phyloP scores from a whole-genome alignment of 169 alveolate genomes.

The Plasmodium ovale region DNA sequence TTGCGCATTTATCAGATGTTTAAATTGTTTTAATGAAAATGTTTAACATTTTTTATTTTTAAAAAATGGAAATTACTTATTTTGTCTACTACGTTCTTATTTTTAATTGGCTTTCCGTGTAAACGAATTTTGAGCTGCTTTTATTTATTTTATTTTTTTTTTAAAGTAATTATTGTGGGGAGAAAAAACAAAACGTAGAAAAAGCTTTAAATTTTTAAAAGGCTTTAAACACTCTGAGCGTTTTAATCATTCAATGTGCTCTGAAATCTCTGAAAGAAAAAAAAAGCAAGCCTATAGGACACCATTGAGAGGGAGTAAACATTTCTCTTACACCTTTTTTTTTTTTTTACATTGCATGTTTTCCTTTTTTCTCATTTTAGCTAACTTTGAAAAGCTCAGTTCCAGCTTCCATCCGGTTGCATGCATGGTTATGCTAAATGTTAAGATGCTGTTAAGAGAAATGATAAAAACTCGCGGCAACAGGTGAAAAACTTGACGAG shows the following conservation, averaged over 20 bases:
- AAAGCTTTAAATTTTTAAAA: too few relatives aligned
- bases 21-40: neutral
- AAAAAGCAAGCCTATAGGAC: too few relatives aligned
- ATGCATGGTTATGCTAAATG: too few relatives aligned
- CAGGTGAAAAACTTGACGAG: too few relatives aligned
- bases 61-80: conserved; percentile 6
- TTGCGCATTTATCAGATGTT: neutral
- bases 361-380: neutral
- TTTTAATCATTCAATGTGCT: too few relatives aligned
- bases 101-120: conserved; percentile 8
- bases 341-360: too few relatives aligned
- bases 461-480: too few relatives aligned
- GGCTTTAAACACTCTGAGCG: neutral
- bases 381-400: neutral
- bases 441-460: too few relatives aligned
- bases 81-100: neutral
- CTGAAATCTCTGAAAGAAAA: too few relatives aligned
- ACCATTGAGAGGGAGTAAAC: too few relatives aligned
- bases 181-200: neutral
- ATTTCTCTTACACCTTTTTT: neutral
- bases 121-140: neutral
- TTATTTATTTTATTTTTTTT: neutral
- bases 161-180: neutral
- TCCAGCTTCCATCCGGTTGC: neutral
- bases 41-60: conserved; percentile 1